A percentile compares a stretch with the other conserved stretches of the same genome.
Evolutionary conservation across 768 basidiomycete species (phyloP).

Genomic region (Nevesoporus exiguus): DNA sequence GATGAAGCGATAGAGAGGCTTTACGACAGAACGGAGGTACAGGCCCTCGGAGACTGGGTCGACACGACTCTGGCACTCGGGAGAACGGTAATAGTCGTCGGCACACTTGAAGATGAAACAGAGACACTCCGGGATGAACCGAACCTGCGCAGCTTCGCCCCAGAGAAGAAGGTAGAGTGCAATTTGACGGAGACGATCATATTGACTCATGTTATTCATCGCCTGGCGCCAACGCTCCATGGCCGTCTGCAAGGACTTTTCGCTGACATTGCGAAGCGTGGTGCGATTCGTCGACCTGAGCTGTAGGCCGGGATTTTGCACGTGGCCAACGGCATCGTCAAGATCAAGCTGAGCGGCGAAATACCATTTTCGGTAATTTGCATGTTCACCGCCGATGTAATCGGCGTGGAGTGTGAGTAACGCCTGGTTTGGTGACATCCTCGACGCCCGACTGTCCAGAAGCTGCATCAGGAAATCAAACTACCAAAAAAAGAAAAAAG

Average conservation of each 20-base stretch:
- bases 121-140: constrained; percentile 93
- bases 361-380: constrained; percentile 99
- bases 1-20: constrained; percentile 94
- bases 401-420: constrained; percentile 95
- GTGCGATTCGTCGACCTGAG: constrained; percentile 70
- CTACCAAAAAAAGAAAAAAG: constrained; percentile 41
- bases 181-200: constrained; percentile 94
- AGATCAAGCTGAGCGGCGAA: constrained; percentile 98
- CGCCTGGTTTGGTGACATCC: constrained; percentile 96
- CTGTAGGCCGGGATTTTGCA: constrained; percentile 86
- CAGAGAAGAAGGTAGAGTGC: constrained; percentile 94
- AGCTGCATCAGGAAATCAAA: constrained; percentile 99
- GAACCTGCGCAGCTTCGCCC: constrained; percentile 98
- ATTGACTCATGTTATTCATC: constrained; percentile 98
- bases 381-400: constrained; percentile 97
- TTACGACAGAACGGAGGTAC: constrained; percentile 87
- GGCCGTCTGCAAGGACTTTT: constrained; percentile 74
- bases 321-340: constrained; percentile 92
- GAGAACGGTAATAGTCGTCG: constrained; percentile 97
- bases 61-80: constrained; percentile 92
- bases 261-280: constrained; percentile 51
- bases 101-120: constrained; percentile 99
- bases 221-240: constrained; percentile 93
- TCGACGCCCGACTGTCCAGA: constrained; percentile 92
- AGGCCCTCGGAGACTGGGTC: constrained; percentile 94